phyloP scores from a whole-genome alignment of 2,329 filamentous ascomycete genomes.

The Oidium heveae region DNA sequence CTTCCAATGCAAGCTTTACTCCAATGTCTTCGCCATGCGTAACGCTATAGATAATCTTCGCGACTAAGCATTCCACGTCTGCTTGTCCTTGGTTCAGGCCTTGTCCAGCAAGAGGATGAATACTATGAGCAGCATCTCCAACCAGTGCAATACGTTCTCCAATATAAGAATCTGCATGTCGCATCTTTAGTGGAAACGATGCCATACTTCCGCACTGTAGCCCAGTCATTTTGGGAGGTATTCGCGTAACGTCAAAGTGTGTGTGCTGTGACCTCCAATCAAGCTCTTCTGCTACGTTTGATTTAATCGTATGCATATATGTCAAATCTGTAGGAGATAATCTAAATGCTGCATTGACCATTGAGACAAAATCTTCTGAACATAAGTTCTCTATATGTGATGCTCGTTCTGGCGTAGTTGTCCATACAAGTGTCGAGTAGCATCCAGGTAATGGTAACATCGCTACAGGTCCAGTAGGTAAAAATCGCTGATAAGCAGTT shows the following conservation, averaged over 20 bases:
- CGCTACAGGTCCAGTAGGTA: conserved; percentile 77
- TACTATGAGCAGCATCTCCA: conserved; percentile 83
- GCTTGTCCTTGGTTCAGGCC: conserved; percentile 83
- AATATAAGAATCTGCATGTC: conserved; percentile 84
- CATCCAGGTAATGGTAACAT: conserved; percentile 73
- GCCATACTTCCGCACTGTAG: conserved; percentile 64
- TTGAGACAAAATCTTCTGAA: conserved; percentile 48
- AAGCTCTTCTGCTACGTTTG: conserved; percentile 46
- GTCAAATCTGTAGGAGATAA: conserved; percentile 53
- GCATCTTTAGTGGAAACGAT: conserved; percentile 73
- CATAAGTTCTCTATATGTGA: conserved; percentile 53
- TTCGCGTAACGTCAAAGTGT: conserved; percentile 21
- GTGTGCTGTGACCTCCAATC: conserved; percentile 64
- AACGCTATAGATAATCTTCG: conserved; percentile 51
- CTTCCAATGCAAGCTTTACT: conserved; percentile 48
- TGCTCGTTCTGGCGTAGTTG: conserved; percentile 61
- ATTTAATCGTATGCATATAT: conserved; percentile 46
- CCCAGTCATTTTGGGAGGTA: conserved; percentile 40
- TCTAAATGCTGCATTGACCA: conserved; percentile 86
- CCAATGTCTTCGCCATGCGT: conserved; percentile 74
- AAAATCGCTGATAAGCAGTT: conserved; percentile 82
- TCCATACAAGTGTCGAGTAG: conserved; percentile 76
- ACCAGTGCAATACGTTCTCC: conserved; percentile 76
- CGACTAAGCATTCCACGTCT: conserved; percentile 58
- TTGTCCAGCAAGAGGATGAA: conserved; percentile 85